Evolutionary conservation across 208 protist genomes (phyloP).

Genomic region (Vickermania spadyakhi): DNA sequence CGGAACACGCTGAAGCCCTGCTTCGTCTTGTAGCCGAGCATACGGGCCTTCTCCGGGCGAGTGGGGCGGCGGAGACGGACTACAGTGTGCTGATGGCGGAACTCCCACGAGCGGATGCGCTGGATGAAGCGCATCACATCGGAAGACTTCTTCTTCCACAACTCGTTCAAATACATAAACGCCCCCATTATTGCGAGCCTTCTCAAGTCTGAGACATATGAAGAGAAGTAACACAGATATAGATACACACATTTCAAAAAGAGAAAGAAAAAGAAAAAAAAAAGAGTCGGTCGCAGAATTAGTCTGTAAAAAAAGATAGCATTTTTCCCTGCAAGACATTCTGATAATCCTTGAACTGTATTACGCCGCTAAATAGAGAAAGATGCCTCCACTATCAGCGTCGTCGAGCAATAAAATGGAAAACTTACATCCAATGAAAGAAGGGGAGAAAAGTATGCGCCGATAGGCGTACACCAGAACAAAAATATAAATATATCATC

Average conservation of each 20-base stretch:
- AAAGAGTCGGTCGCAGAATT: too few relatives aligned
- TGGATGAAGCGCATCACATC: slow-evolving; percentile 99
- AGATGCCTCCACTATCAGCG: too few relatives aligned
- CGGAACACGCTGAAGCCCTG: slow-evolving; percentile 99
- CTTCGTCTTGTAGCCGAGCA: slow-evolving; percentile 99
- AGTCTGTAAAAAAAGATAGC: too few relatives aligned
- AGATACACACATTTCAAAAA: not conserved
- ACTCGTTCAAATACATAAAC: slow-evolving; percentile 99
- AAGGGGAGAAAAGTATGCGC: not conserved
- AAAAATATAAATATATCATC: too few relatives aligned
- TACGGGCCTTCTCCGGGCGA: slow-evolving; percentile 98
- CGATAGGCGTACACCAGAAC: too few relatives aligned
- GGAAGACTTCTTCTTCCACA: slow-evolving; percentile 99
- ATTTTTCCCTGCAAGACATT: too few relatives aligned
- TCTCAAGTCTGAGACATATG: not conserved
- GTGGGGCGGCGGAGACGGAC: slow-evolving; percentile 93
- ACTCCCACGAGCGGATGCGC: slow-evolving; percentile 99
- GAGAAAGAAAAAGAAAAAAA: slow-evolving; percentile 4
- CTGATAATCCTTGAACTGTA: too few relatives aligned
- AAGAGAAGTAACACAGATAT: not conserved
- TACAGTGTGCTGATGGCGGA: slow-evolving; percentile 93
- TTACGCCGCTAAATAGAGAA: too few relatives aligned
- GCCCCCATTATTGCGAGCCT: slow-evolving; percentile 90
- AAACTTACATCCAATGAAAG: not conserved
- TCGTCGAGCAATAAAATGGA: too few relatives aligned